Evolutionary conservation across 495 filamentous ascomycete species (phyloP), one percentile per base, ranked within the genome.

Genomic region (Rhypophila decipiens): DNA sequence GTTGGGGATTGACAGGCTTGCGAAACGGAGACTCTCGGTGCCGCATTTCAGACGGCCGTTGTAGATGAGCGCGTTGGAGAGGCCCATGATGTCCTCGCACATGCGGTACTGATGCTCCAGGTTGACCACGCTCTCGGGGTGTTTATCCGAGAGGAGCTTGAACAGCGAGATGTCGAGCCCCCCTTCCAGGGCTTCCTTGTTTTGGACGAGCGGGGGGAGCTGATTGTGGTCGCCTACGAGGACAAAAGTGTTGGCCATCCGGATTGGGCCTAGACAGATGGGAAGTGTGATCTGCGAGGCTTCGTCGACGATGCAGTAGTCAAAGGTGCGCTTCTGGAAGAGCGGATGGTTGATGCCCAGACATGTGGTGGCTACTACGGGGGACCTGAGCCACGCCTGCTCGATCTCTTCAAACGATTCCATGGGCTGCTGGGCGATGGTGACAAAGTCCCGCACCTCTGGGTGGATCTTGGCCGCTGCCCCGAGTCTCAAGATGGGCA

Each of bases 301-400:
- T 65, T 98, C 93, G 56, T 98, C 93, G 2, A 98, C 89, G 51
- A 98, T 96, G 55, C 93, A 98, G 62, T 96, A 96, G 67, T 98
- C 93, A 51, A 98, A 98, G 7, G 83, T 82, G 8, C 93, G 86
- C 51, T 90, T 84, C 47, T 75, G 84, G 70, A 98, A 97, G 34
- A 98, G 70, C 15, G 79, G 76, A 61, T 97, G 91, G 62, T 83
- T 88, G 58, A 96, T 84, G 2, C 89, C 88, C 15, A 98, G 75
- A 56, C 93, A 97, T 0, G 93, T 98, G 4, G 93, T 95, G 15
- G 93, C 93, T 8, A 98, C 93, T 33, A 98, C 78, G 9, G 85
- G 87, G 2, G 84, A 85, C 39, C 83, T 79, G 53, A 88, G 83
- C 73, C 93, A 96, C 4, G 85, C 80, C 39, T 78, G 76, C 46